Conservation (phyloP, 371 early-diverging fungal genomes). For the Actinomucor elegans region DNA sequence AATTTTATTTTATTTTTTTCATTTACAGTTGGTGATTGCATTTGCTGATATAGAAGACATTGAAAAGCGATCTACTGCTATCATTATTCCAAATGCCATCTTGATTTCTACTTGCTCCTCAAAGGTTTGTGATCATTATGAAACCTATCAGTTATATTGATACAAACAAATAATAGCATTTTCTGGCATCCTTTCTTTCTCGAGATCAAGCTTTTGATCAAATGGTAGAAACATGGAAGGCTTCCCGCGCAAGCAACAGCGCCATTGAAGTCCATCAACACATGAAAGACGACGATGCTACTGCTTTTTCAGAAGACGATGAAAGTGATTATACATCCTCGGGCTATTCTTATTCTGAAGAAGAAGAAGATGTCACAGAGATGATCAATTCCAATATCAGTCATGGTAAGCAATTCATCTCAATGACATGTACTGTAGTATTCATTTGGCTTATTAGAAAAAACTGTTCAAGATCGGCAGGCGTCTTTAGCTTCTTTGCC, state of each 20-base stretch:
- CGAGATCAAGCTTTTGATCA: conserved; percentile 78
- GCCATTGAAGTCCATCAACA: conserved; percentile 20
- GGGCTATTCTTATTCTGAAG: conserved; percentile 12
- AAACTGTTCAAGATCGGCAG: not conserved
- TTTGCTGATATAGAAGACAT: conserved; percentile 83
- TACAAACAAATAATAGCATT: conserved; percentile 44
- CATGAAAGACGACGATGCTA: conserved; percentile 1
- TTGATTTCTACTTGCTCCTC: conserved; percentile 72
- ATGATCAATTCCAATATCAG: too few relatives aligned
- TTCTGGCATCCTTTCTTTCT: conserved; percentile 81
- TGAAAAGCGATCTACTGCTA: conserved; percentile 77
- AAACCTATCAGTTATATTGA: not conserved
- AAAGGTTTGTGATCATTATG: conserved; percentile 43
- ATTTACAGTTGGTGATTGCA: conserved; percentile 83
- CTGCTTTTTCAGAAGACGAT: not conserved
- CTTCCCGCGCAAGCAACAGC: conserved; percentile 14
- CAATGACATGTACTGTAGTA: too few relatives aligned
- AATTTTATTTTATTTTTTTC: too few relatives aligned
- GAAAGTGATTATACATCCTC: not conserved
- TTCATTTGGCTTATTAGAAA: too few relatives aligned
- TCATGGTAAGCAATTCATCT: too few relatives aligned
- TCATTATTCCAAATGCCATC: conserved; percentile 87
- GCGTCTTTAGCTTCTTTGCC: conserved; percentile 15
- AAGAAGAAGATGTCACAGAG: conserved; percentile 1
- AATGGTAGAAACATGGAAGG: conserved; percentile 71